These are phyloP conservation scores for Neoboletus brunneissimus DNA, from an alignment of 768 basidiomycete species.

Conservation along the genomic window DNA sequence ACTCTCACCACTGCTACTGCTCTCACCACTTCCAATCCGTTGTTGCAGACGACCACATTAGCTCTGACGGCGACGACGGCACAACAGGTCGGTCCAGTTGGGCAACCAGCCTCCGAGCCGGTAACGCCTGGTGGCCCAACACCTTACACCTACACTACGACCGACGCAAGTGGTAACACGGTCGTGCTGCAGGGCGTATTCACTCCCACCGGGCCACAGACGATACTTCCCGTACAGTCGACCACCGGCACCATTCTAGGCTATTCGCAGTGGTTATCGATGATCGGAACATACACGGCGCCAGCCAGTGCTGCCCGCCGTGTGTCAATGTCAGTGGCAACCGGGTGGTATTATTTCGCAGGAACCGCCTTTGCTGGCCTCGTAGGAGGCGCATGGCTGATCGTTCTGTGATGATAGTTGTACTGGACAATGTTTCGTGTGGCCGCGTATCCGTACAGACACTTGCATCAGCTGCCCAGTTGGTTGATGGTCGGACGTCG, in stretches of 20 bases:
- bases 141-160: constrained; percentile 51
- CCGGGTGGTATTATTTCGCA: constrained; percentile 30
- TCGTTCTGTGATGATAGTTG: constrained; percentile 21
- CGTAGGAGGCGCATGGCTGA: constrained; percentile 32
- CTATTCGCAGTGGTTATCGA: constrained; percentile 30
- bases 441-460: constrained; percentile 5
- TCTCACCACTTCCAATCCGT: constrained; percentile 20
- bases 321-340: constrained; percentile 14
- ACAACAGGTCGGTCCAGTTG: constrained; percentile 42
- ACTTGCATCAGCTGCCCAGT: background rate
- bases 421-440: constrained; percentile 9
- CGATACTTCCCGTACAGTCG: constrained; percentile 24
- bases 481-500: background rate
- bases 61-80: constrained; percentile 22
- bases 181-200: constrained; percentile 24
- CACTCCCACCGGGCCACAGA: constrained; percentile 32
- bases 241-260: constrained; percentile 29
- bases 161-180: constrained; percentile 31
- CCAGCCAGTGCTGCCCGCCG: constrained; percentile 27
- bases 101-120: constrained; percentile 43
- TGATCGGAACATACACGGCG: constrained; percentile 31
- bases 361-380: constrained; percentile 24
- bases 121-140: constrained; percentile 45
- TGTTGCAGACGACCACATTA: constrained; percentile 16
- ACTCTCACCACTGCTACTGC: background rate